Percentiles rank a stretch among this genome's conserved stretches.
Evolutionary conservation across 2,329 filamentous ascomycete genomes (phyloP).

Genomic region (Biscogniauxia marginata): DNA sequence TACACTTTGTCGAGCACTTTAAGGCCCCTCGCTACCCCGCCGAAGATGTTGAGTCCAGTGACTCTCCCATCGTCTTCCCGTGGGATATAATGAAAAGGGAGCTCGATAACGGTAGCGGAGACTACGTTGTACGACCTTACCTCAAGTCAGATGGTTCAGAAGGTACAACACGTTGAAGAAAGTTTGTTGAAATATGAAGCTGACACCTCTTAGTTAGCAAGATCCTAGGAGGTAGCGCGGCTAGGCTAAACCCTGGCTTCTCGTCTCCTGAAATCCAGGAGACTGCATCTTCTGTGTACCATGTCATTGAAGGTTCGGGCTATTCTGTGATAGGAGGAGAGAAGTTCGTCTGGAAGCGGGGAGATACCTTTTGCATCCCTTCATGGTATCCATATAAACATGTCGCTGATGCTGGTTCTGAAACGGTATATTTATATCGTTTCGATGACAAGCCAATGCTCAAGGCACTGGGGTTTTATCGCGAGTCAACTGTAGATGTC

Average conservation of each 20-base stretch:
- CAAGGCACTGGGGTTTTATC: constrained; percentile 49
- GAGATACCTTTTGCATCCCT: constrained; percentile 56
- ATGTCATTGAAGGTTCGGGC: constrained; percentile 49
- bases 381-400: constrained; percentile 51
- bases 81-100: constrained; percentile 45
- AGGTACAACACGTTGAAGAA: constrained; percentile 20
- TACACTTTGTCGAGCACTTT: constrained; percentile 47
- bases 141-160: constrained; percentile 31
- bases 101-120: constrained; percentile 36
- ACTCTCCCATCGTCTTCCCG: constrained; percentile 46
- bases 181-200: neutral
- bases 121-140: constrained; percentile 31
- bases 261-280: constrained; percentile 42
- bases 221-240: constrained; percentile 47
- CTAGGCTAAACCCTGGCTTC: constrained; percentile 38
- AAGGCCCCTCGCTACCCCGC: too few species aligned
- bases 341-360: constrained; percentile 42
- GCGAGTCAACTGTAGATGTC: constrained; percentile 38
- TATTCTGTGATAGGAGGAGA: constrained; percentile 38
- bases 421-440: constrained; percentile 48
- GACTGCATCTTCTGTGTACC: constrained; percentile 52
- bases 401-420: constrained; percentile 32
- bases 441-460: constrained; percentile 58
- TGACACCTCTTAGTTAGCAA: constrained; percentile 36
- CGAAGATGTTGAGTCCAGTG: too few species aligned